Base-by-base conservation (phyloP, 371 early-diverging fungal species). In the Coemansia sp. region DNA sequence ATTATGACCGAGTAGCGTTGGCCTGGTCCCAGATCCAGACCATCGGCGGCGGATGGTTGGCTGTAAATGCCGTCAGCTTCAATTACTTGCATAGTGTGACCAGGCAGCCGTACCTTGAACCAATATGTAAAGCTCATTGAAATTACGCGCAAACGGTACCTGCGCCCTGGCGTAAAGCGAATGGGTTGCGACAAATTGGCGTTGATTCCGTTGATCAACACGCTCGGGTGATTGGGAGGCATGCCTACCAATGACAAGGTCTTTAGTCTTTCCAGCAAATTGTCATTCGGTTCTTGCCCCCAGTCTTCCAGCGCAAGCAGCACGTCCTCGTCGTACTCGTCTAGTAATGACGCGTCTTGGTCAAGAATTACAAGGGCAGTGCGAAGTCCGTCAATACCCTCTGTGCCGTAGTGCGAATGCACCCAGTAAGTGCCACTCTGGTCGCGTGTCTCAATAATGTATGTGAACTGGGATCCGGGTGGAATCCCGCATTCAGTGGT, bases 71-170 rank as follows among this genome's bases (percentile, higher is more conserved):
- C 93, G 60, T 93, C 93, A 22, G 85, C 78, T 81, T 92, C 93
- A 48, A 92, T 89, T 10, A 92, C 81, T 42, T 83, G 82, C 78
- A 93, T 73, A 13, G 75, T 72, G 71, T 92, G 93, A 14, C 87
- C 89, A 53, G 88, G 90, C 59, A 93, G 84, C 68, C 84, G 83
- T 71, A 93, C 82, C 65, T 84, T 82, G 82, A 88, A 92, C 83
- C 84, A 87, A 54, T 87, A 83, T 47, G 89, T 82, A 11, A 87
- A 83, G 21, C 88, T 84, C 83, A 88, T 88, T 60, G 88, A 89
- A 80, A 92, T 82, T 31, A 94, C 52, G 18, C 92, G 89, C 62
- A 94, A 79, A 56, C 93, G 90, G 71, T 92, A 92, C 16, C 84
- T 87, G 74, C 86, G 89, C n/a, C 89, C 90, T 13, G 91, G 86